These are phyloP conservation scores for Phytophthora foliorum DNA, from an alignment of 352 stramenopile species.

Conservation along the genomic window DNA sequence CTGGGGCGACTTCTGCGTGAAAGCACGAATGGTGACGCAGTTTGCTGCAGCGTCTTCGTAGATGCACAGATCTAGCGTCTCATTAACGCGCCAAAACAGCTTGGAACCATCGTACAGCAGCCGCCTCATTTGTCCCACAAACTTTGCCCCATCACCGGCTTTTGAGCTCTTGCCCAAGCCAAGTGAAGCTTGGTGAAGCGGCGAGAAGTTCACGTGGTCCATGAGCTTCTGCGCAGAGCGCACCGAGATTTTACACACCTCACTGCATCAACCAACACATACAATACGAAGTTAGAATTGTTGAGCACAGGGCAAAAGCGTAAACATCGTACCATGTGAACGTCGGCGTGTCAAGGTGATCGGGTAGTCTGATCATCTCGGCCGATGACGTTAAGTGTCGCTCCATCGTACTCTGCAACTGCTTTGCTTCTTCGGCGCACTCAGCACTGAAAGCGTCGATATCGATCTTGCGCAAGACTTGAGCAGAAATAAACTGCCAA, in stretches of 20 bases:
- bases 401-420: constrained; percentile 15
- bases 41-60: constrained; percentile 80
- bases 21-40: constrained; percentile 73
- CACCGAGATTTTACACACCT: constrained; percentile 91
- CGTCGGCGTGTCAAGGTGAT: constrained; percentile 54
- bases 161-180: constrained; percentile 49
- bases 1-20: constrained; percentile 54
- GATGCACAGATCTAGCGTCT: constrained; percentile 88
- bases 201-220: constrained; percentile 90
- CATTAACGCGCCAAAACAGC: constrained; percentile 90
- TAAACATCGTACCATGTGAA: constrained; percentile 71
- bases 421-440: neutral
- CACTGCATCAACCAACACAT: constrained; percentile 41
- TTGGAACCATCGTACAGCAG: constrained; percentile 88
- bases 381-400: constrained; percentile 17
- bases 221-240: constrained; percentile 89
- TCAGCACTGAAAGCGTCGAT: neutral
- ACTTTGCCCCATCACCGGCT: constrained; percentile 20
- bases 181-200: constrained; percentile 85
- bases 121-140: constrained; percentile 47
- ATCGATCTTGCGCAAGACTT: constrained; percentile 6
- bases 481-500: constrained; percentile 36
- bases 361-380: constrained; percentile 32
- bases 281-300: constrained; percentile 9
- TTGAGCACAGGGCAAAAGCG: neutral